phyloP scores from a whole-genome alignment of 1,284 basidiomycete species.

The Fereydounia khargensis region DNA sequence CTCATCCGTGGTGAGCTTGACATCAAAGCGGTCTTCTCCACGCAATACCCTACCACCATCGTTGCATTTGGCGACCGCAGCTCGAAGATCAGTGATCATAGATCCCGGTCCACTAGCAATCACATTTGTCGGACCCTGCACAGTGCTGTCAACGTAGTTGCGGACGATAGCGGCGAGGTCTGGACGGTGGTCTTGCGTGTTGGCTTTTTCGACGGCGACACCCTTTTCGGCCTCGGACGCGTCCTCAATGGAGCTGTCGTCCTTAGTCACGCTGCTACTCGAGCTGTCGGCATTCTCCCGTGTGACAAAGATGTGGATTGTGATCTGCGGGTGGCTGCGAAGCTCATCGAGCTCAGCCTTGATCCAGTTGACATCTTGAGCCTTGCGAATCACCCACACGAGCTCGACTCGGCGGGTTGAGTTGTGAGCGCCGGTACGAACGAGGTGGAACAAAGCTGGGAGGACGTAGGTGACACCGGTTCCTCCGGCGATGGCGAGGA shows the following conservation, averaged over 20 bases:
- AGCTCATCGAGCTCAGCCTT: constrained; percentile 8
- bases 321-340: not conserved
- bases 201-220: not conserved
- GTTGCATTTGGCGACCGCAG: constrained; percentile 10
- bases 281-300: not conserved
- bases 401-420: constrained; percentile 1
- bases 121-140: constrained; percentile 1
- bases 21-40: no score
- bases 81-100: constrained; percentile 10
- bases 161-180: not conserved
- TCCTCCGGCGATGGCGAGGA: constrained; percentile 16
- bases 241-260: not conserved
- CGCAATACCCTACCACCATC: not conserved
- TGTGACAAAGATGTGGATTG: constrained; percentile 5
- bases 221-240: not conserved
- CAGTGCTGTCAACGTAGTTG: not conserved
- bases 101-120: constrained; percentile 18
- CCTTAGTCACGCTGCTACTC: not conserved
- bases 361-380: constrained; percentile 6
- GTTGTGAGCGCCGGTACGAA: not conserved
- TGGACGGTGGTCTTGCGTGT: not conserved
- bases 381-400: constrained; percentile 7
- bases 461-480: constrained; percentile 25
- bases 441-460: constrained; percentile 10
- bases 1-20: no score